Evolutionary conservation across 805 yeast genomes (phyloP).

Genomic region (Komagataella phaffii): DNA sequence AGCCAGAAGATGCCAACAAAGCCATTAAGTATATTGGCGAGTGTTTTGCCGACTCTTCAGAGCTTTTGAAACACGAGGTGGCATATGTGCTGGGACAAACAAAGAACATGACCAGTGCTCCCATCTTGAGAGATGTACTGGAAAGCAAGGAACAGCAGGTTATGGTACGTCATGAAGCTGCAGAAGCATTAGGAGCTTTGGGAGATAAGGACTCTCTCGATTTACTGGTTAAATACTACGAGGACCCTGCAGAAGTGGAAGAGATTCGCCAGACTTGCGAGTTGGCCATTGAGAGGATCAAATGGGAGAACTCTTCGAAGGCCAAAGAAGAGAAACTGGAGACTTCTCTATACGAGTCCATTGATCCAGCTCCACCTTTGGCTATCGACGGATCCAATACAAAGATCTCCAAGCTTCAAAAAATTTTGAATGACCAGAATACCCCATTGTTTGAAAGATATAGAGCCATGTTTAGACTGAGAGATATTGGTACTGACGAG

Average conservation of each 20-base stretch:
- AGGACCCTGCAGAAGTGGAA: conserved; percentile 55
- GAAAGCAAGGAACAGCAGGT: conserved; percentile 56
- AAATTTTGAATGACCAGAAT: conserved; percentile 59
- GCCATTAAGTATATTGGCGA: conserved; percentile 79
- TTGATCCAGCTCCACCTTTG: conserved; percentile 98
- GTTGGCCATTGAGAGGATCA: conserved; percentile 87
- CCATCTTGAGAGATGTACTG: conserved; percentile 61
- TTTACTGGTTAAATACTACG: conserved; percentile 48
- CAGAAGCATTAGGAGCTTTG: conserved; percentile 95
- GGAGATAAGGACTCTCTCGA: conserved; percentile 67
- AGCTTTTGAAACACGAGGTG: conserved; percentile 90
- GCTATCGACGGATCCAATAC: conserved; percentile 34
- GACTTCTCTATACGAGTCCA: conserved; percentile 66
- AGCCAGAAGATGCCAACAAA: conserved; percentile 37
- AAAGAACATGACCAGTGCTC: conserved; percentile 67
- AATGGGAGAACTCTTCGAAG: conserved; percentile 72
- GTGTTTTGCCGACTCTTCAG: conserved; percentile 71
- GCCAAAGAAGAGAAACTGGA: conserved; percentile 60
- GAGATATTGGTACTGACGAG: conserved; percentile 89
- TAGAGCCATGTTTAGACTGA: conserved; percentile 94
- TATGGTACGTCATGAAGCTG: conserved; percentile 99
- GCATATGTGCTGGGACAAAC: conserved; percentile 97
- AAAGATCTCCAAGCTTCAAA: conserved; percentile 51
- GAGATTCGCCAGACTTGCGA: conserved; percentile 97
- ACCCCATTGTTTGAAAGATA: conserved; percentile 85